Conservation (phyloP, 331 rosid genomes). For the Erythrophleum ivorense region DNA sequence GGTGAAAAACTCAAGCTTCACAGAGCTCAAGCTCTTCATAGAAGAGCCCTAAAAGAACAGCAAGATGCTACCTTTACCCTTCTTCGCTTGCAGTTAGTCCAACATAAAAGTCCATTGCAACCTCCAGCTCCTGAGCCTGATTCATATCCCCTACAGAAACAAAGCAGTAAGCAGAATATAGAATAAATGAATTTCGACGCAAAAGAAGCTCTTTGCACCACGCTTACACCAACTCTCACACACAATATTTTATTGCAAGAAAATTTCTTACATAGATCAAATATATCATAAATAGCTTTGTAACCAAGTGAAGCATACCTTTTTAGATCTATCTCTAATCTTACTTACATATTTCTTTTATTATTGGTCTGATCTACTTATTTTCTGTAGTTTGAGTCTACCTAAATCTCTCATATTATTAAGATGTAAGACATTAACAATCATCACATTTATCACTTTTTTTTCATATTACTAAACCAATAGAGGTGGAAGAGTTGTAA, state of each 20-base stretch:
- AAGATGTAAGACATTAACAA: background rate
- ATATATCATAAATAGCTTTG: no score
- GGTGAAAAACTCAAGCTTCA: background rate
- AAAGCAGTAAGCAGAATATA: constrained; percentile 9
- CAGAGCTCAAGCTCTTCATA: background rate
- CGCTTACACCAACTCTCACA: background rate
- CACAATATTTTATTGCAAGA: background rate
- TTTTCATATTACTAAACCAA: background rate
- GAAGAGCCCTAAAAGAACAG: constrained; percentile 3
- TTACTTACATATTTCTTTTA: no score
- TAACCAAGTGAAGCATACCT: background rate
- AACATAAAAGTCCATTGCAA: constrained; percentile 71
- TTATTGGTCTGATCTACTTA: no score
- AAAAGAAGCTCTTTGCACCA: background rate
- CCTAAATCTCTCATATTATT: background rate
- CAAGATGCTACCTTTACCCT: constrained; percentile 67
- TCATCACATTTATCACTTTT: background rate
- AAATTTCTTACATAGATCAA: no score
- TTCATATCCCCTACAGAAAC: constrained; percentile 77
- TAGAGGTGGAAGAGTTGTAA: background rate
- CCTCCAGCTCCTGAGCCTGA: constrained; percentile 73
- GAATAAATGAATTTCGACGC: background rate
- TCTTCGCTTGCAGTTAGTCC: constrained; percentile 67
- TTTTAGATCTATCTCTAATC: no score
- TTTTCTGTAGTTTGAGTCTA: background rate